Evolutionary conservation across 2,329 filamentous ascomycete genomes (phyloP), one percentile per base, ranked within the genome.

Genomic region (Shiraia bambusicola): DNA sequence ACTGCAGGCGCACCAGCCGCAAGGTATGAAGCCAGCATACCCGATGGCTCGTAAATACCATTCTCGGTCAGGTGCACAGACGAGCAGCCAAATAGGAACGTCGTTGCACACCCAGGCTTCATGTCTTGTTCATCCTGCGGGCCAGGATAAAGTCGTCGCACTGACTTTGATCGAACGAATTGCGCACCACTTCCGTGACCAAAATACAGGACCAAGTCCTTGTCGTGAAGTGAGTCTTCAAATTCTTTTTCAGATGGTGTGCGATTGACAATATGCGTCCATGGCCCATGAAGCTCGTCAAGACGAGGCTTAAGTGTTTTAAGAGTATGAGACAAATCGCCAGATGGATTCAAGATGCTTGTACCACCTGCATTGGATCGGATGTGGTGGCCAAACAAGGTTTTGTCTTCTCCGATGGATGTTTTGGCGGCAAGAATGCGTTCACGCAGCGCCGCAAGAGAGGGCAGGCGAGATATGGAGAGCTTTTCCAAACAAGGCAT

Each of bases 181-280:
- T 98, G 93, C 19, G 88, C 88, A 15, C 92, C 93, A 52, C 88
- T 92, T 46, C 93, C 93, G 71, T 98, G 93, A 1, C 93, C 93
- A 68, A 98, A 97, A 73, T 98, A 98, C 9, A 98, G 77, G 16
- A 96, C 74, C 2, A 95, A 73, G 43, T 89, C 83, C 13, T 82
- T 83, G 0, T 75, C 69, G 33, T 80, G 73, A 7, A 98, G 77
- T 0, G 80, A 80, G 0, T 71, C 59, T 50, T 84, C 83, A 66
- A 97, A 92, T 48, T 94, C 88, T 2, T 78, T 70, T 64, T 97
- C 92, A 0, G 77, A 81, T 1, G 93, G 93, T 2, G 78, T 75
- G 15, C 81, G 82, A 46, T 81, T 79, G 42, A 86, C 75, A 44
- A 93, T 82, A 31, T 80, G 76, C 3, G 73, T 79, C 90, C 91